Percentiles rank a stretch among this genome's conserved stretches.
Conservation (phyloP, 768 basidiomycete genomes). For the Mycena vitilis region DNA sequence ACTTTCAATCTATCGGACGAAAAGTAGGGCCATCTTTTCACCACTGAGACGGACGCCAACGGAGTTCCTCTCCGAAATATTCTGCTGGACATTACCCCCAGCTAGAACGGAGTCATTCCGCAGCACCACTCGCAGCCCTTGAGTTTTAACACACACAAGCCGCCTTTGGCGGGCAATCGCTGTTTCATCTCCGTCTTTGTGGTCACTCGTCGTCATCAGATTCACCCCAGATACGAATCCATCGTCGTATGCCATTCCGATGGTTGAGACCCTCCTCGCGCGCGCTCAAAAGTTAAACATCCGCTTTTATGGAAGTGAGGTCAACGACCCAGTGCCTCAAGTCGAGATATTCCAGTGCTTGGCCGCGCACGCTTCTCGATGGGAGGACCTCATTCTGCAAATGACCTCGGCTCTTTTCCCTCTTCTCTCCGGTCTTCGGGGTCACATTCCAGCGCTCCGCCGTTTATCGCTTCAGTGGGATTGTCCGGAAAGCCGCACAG, state of each 20-base stretch:
- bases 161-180: neutral
- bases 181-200: neutral
- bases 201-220: conserved; percentile 1
- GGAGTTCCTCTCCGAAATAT: conserved; percentile 11
- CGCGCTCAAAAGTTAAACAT: neutral
- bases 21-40: neutral
- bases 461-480: neutral
- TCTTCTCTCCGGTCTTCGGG: neutral
- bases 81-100: neutral
- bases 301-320: neutral
- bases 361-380: neutral
- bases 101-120: too few relatives aligned
- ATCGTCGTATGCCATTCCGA: neutral
- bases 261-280: neutral
- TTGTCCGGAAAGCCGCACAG: neutral
- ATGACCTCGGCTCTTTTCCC: conserved; percentile 1
- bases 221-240: neutral
- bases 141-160: conserved; percentile 1
- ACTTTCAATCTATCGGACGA: neutral
- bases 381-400: conserved; percentile 8
- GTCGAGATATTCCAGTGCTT: conserved; percentile 4
- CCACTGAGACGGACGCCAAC: conserved; percentile 5
- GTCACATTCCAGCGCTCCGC: neutral
- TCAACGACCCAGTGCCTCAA: neutral
- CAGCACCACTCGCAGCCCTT: too few relatives aligned